Percentiles rank a stretch among this genome's conserved stretches.
These are phyloP conservation scores for Fusarium dimerum DNA, from an alignment of 2,329 filamentous ascomycete genomes.

Conservation along the genomic window DNA sequence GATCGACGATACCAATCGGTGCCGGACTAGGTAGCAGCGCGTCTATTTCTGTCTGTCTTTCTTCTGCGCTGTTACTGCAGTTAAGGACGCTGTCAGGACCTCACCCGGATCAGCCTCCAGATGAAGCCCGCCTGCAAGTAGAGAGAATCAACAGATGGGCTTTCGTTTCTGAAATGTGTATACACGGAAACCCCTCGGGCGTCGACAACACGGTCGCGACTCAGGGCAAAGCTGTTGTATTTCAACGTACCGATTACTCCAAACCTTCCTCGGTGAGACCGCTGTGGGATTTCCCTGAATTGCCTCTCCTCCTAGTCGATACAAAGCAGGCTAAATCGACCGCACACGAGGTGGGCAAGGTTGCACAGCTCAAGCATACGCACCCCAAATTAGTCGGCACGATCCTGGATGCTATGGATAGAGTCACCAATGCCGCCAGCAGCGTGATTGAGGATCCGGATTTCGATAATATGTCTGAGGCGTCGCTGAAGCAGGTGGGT, in stretches of 20 bases:
- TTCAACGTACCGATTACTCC: conserved; percentile 75
- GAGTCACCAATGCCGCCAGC: conserved; percentile 59
- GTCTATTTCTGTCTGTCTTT: conserved; percentile 88
- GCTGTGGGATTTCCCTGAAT: conserved; percentile 85
- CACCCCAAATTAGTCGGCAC: conserved; percentile 78
- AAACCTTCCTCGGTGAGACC: conserved; percentile 76
- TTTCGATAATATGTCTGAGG: conserved; percentile 66
- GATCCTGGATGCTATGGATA: conserved; percentile 85
- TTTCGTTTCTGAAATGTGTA: conserved; percentile 95
- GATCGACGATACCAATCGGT: conserved; percentile 90
- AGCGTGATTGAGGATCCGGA: conserved; percentile 58
- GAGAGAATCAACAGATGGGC: conserved; percentile 98
- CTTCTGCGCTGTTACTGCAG: conserved; percentile 81
- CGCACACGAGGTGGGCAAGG: conserved; percentile 81
- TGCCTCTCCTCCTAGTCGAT: conserved; percentile 87
- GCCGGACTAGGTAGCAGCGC: conserved; percentile 91
- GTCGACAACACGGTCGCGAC: conserved; percentile 96
- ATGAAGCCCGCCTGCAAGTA: conserved; percentile 86
- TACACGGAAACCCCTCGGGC: conserved; percentile 94
- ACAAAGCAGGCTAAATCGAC: conserved; percentile 88
- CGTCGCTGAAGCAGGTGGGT: conserved; percentile 72
- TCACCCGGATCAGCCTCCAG: conserved; percentile 84
- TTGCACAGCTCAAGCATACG: conserved; percentile 67
- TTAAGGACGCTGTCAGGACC: conserved; percentile 86
- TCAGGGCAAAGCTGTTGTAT: conserved; percentile 91